Base-by-base conservation (phyloP, 2,329 filamentous ascomycete genomes). In the Lachnellula arida region DNA sequence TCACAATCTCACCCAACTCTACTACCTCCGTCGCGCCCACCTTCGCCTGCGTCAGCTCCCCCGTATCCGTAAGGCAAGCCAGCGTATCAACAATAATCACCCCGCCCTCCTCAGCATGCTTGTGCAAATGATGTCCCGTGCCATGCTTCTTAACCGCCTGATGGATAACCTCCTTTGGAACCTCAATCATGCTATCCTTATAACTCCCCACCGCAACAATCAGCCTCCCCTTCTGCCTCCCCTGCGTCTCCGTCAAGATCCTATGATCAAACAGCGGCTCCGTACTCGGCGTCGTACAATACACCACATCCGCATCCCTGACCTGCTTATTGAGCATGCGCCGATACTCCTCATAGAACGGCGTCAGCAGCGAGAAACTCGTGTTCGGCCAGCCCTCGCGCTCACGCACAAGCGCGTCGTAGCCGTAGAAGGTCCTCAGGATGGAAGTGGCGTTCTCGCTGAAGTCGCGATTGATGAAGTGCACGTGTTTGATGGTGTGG, bases 251-350 rank as follows among this genome's bases (percentile, higher is more conserved):
- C 0, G 89, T 95, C 50, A 97, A 77, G 58, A 89, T 85, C 11
- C 79, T 70, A 9, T 76, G 78, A 51, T 92, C 88, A 67, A 97
- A 97, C 1, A 97, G 75, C 1, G 89, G 88, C 35, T 81, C 76
- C 0, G 78, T 81, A 1, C 85, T 87, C 0, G 92, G 90, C 1
- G 91, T 96, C 62, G 90, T 96, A 74, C 90, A 93, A 74, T 96
- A 94, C 39, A 97, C 88, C 9, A 89, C 87, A 65, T 94, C 89
- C 0, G 89, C 83, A 8, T 81, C 82, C 39, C 84, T 76, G 50
- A 97, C 77, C 49, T 90, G 82, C 39, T 87, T 81, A 65, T 87
- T 86, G 37, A 91, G 72, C 19, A 94, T 75, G 1, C 89, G 72
- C 7, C 76, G 71, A 65, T 79, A 85, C 65, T 85, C 92, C 54